Percentiles rank a stretch among this genome's conserved stretches.
phyloP scores from a whole-genome alignment of 208 protist species.

The Leptomonas pyrrhocoris region DNA sequence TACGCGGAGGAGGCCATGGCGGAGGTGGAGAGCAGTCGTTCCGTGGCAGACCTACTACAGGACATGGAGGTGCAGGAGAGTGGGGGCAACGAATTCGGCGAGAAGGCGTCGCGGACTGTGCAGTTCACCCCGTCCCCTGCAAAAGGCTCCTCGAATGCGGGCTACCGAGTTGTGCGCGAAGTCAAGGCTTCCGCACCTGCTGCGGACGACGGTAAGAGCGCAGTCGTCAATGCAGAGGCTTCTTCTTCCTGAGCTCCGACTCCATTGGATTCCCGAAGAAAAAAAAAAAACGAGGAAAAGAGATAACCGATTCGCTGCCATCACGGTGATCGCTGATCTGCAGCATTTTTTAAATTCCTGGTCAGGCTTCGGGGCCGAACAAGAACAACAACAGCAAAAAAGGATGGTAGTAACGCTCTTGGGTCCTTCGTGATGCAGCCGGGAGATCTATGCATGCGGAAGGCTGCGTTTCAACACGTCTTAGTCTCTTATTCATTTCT shows the following conservation, averaged over 20 bases:
- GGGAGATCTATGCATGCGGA: too few relatives aligned
- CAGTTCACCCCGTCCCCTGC: constrained; percentile 9
- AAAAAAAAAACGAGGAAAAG: not conserved
- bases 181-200: constrained; percentile 4
- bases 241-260: not conserved
- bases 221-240: not conserved
- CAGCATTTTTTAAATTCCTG: not conserved
- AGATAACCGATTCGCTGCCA: too few relatives aligned
- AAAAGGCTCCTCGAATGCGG: not conserved
- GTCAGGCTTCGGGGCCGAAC: too few relatives aligned
- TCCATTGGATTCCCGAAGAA: too few relatives aligned
- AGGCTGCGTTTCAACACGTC: too few relatives aligned
- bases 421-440: too few relatives aligned
- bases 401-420: not conserved
- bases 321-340: too few relatives aligned
- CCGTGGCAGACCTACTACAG: constrained; percentile 1
- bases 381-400: too few relatives aligned
- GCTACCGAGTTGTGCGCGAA: constrained; percentile 26
- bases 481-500: too few relatives aligned
- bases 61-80: not conserved
- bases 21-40: not conserved
- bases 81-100: not conserved
- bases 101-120: constrained; percentile 12
- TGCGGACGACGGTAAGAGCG: not conserved
- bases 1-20: constrained; percentile 13